Base-by-base conservation (phyloP, 495 filamentous ascomycete genomes). In the Annulohypoxylon stygium region DNA sequence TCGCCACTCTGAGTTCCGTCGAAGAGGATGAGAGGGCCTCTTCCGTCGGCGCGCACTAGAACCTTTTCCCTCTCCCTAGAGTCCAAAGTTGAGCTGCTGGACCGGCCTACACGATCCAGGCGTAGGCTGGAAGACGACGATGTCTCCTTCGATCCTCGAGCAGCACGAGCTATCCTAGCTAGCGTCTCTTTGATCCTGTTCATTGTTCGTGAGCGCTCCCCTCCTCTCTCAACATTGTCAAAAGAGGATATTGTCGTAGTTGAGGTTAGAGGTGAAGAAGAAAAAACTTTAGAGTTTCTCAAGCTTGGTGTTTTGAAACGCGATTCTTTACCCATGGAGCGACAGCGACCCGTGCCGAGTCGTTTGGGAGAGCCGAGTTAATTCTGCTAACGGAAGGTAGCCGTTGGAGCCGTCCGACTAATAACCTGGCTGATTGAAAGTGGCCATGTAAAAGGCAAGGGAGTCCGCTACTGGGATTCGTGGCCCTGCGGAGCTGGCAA, bases 141-240 rank as follows among this genome's bases (percentile, higher is more conserved):
- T 10, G 61, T 33, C 3, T 78, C 73, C 16, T 69, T 69, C 50
- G 75, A 58, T 48, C 71, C 73, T 26, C 71, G 69, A 67, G 67
- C 69, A 25, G 75, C 75, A 51, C 75, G 76, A 53, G 76, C 75
- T 60, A 79, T 75, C 41, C 78, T 75, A 73, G 78, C 78, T 48
- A 79, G 69, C 43, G 78, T 76, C 65, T 79, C 75, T 61, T 67
- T 79, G 58, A 79, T 79, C 70, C 74, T 73, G 61, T 79, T 75
- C 78, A 79, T 79, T 65, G 72, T 75, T 77, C 77, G 58, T 77
- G 23, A 41, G 66, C 59, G 54, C 63, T 50, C 54, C 59, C 64
- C 41, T 54, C 61, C 59, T 51, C 57, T 62, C 48, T 66, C 66
- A 63, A 48, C 72, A 70, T 75, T 23, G 72, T 59, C 41, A 54